Conservation (phyloP, 805 yeast genomes). For the Komagataella pseudopastoris region DNA sequence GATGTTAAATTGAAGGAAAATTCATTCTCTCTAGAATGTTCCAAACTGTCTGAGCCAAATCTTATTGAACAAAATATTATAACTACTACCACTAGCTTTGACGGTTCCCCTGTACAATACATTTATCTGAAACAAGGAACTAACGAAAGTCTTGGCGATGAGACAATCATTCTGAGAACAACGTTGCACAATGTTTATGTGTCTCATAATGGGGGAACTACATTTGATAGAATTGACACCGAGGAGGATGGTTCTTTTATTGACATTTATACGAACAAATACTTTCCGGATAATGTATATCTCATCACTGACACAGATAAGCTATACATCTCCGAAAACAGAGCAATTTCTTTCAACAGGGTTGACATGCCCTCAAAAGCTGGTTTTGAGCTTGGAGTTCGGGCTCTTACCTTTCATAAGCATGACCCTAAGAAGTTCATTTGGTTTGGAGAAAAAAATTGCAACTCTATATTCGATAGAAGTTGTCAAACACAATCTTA, state of each 20-base stretch:
- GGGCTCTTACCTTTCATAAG: conserved; percentile 51
- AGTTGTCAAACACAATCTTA: conserved; percentile 48
- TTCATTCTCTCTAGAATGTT: not conserved
- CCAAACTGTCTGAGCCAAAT: not conserved
- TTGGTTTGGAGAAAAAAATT: conserved; percentile 51
- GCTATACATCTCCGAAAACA: conserved; percentile 49
- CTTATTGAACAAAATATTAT: not conserved
- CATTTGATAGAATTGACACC: conserved; percentile 20
- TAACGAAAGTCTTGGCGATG: conserved; percentile 29
- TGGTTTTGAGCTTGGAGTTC: conserved; percentile 14
- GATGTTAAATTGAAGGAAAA: not conserved
- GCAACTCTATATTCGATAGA: conserved; percentile 27
- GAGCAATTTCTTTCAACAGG: conserved; percentile 44
- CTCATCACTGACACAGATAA: conserved; percentile 33
- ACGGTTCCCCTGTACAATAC: conserved; percentile 40
- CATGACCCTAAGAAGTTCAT: conserved; percentile 43
- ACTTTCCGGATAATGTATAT: conserved; percentile 40
- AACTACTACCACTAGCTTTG: conserved; percentile 22
- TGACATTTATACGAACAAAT: conserved; percentile 50
- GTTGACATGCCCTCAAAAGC: conserved; percentile 38
- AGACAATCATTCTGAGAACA: conserved; percentile 53
- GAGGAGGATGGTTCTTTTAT: conserved; percentile 25
- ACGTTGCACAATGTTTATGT: conserved; percentile 36
- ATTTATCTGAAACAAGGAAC: conserved; percentile 45
- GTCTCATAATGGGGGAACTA: conserved; percentile 58